These are phyloP conservation scores for Ensete glaucum DNA, from an alignment of 176 grass and related monocot species.

Conservation along the genomic window DNA sequence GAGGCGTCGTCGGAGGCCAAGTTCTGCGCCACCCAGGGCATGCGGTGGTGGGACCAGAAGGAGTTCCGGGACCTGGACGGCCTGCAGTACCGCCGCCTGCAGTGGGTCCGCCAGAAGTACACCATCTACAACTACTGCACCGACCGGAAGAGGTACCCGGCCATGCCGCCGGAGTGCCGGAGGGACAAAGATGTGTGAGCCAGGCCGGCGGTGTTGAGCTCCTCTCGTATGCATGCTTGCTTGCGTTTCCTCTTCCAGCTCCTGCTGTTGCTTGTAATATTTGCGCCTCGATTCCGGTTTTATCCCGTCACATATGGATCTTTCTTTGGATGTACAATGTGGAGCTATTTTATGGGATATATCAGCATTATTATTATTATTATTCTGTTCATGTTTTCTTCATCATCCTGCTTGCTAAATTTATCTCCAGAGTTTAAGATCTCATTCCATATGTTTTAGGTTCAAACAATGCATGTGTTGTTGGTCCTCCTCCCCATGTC, in stretches of 20 bases:
- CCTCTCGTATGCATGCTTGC: not conserved
- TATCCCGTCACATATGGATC: no score
- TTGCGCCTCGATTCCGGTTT: no score
- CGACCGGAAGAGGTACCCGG: constrained; percentile 2
- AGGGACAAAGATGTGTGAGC: not conserved
- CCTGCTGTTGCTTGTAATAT: not conserved
- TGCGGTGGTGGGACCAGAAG: constrained; percentile 10
- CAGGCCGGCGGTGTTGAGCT: not conserved
- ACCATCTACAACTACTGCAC: constrained; percentile 14
- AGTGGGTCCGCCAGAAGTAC: constrained; percentile 8
- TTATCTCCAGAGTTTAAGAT: no score
- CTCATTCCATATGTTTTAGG: no score
- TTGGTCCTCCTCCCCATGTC: no score
- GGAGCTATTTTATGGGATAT: no score
- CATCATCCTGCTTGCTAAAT: no score
- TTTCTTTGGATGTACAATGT: no score
- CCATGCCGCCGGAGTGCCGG: not conserved
- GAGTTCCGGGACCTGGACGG: constrained; percentile 12
- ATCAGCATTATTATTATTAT: no score
- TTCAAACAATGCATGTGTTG: no score
- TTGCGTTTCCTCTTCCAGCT: not conserved
- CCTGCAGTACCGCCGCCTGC: constrained; percentile 6
- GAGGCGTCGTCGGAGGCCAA: constrained; percentile 4
- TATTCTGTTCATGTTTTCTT: no score
- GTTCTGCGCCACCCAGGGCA: constrained; percentile 8